Base-by-base conservation (phyloP, 2,329 filamentous ascomycete species). In the Xylaria multiplex region DNA sequence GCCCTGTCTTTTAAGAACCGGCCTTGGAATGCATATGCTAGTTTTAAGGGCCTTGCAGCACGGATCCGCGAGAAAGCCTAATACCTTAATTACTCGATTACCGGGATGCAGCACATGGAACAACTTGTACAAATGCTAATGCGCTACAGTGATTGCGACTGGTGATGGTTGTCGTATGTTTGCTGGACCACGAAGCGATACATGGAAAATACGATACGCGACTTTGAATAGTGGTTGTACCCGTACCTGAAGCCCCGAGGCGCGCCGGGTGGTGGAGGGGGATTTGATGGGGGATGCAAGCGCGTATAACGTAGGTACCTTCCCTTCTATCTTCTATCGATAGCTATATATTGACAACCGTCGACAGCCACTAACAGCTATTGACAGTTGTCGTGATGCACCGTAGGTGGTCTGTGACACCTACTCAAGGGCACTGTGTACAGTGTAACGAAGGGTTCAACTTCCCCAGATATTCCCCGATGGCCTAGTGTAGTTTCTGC, bases 231-330 rank as follows among this genome's bases (percentile, higher is more conserved):
- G 52, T 24, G 40, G 14, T 22, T 52, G 49, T 5, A 35, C 16
- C 16, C 49, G 49, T 52, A 52, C 49, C 49, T 35, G 27, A 35
- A 14, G 14, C 52, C 42, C 40, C 35, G 16, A 40, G 52, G 62
- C 69, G 69, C 66, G 27, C 27, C 27, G 69, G 66, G 68, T 59
- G 32, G 32, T 13, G 66, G 64, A 65, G 56, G 32, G n/a, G n/a
- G 22, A 13, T 13, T 60, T 16, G 53, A 62, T 19, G 19, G 19
- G 19, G 19, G 19, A 19, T 50, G 58, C 62, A 59, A 43, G 59
- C 59, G 59, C 59, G 58, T 65, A 52, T 19, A 19, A 19, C 19
- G 19, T 19, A 19, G 19, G 37, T 55, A 57, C 42, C 13, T 42
- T 13, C 22, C 27, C 27, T 27, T 27, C 27, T 27, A 27, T 27